Percentiles rank a stretch among this genome's conserved stretches.
Evolutionary conservation across 1,139 yeast genomes (phyloP).

Genomic region (Pichia sp.): DNA sequence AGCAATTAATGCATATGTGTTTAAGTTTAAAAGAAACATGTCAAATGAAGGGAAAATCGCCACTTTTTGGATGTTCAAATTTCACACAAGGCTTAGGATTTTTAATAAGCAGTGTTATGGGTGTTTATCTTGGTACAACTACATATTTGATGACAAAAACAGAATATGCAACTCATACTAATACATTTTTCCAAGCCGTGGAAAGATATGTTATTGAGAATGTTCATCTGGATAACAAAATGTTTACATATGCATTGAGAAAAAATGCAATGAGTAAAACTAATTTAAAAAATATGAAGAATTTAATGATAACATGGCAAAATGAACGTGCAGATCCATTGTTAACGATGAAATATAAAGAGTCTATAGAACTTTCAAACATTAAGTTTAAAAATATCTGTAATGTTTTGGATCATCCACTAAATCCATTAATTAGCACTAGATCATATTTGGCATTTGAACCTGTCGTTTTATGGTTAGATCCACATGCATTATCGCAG

Average conservation of each 20-base stretch:
- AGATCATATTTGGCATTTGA: slow-evolving; percentile 86
- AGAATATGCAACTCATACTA: slow-evolving; percentile 72
- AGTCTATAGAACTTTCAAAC: slow-evolving; percentile 57
- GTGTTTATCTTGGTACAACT: slow-evolving; percentile 80
- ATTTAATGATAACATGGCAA: slow-evolving; percentile 77
- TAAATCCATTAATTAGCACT: slow-evolving; percentile 80
- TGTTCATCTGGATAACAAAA: slow-evolving; percentile 77
- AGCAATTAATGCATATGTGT: slow-evolving; percentile 67
- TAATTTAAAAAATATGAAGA: slow-evolving; percentile 59
- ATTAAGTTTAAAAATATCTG: slow-evolving; percentile 67
- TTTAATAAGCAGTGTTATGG: slow-evolving; percentile 72
- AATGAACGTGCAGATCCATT: slow-evolving; percentile 47
- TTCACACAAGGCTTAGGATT: slow-evolving; percentile 85
- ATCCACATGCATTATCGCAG: slow-evolving; percentile 81
- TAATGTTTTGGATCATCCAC: slow-evolving; percentile 68
- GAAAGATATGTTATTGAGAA: slow-evolving; percentile 81
- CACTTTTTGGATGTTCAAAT: slow-evolving; percentile 81
- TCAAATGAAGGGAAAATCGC: slow-evolving; percentile 63
- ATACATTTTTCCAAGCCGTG: slow-evolving; percentile 62
- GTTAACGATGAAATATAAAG: slow-evolving; percentile 44
- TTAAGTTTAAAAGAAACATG: slow-evolving; percentile 90
- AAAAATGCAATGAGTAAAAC: slow-evolving; percentile 59
- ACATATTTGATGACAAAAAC: slow-evolving; percentile 77
- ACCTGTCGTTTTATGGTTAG: slow-evolving; percentile 80
- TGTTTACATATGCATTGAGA: slow-evolving; percentile 54